A percentile compares a stretch with the other conserved stretches of the same genome.
Evolutionary conservation across 2,329 filamentous ascomycete species (phyloP).

Genomic region (Clarireedia sp.): DNA sequence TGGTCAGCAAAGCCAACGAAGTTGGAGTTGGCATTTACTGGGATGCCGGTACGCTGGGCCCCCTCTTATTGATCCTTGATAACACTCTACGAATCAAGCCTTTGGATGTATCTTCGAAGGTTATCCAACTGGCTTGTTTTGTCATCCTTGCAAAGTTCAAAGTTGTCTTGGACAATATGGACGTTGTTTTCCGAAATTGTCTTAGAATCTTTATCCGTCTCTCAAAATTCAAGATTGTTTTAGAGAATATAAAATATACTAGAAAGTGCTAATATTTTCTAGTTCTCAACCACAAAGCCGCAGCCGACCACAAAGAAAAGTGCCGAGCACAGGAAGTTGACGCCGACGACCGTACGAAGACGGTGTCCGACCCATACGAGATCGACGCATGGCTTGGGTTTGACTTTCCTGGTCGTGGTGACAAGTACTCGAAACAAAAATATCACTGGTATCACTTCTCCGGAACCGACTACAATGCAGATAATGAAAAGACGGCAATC

Average conservation of each 20-base stretch:
- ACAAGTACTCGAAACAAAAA: conserved; percentile 51
- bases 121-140: too few relatives aligned
- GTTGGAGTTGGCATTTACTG: conserved; percentile 53
- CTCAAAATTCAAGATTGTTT: too few relatives aligned
- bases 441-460: conserved; percentile 63
- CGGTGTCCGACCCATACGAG: conserved; percentile 46
- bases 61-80: too few relatives aligned
- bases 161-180: too few relatives aligned
- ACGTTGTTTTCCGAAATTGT: too few relatives aligned
- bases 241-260: too few relatives aligned
- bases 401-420: conserved; percentile 53
- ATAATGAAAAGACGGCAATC: conserved; percentile 47
- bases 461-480: conserved; percentile 58
- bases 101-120: too few relatives aligned
- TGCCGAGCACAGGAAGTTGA: conserved; percentile 58
- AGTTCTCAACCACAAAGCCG: conserved; percentile 66
- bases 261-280: background rate
- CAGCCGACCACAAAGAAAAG: conserved; percentile 56
- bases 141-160: too few relatives aligned
- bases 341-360: conserved; percentile 47
- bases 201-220: too few relatives aligned
- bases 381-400: conserved; percentile 64
- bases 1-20: conserved; percentile 43
- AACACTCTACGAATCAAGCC: too few relatives aligned
- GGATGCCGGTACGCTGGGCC: conserved; percentile 41